Evolutionary conservation across 1,284 basidiomycete species (phyloP).

Genomic region (Cutaneotrichosporon mucoides): DNA sequence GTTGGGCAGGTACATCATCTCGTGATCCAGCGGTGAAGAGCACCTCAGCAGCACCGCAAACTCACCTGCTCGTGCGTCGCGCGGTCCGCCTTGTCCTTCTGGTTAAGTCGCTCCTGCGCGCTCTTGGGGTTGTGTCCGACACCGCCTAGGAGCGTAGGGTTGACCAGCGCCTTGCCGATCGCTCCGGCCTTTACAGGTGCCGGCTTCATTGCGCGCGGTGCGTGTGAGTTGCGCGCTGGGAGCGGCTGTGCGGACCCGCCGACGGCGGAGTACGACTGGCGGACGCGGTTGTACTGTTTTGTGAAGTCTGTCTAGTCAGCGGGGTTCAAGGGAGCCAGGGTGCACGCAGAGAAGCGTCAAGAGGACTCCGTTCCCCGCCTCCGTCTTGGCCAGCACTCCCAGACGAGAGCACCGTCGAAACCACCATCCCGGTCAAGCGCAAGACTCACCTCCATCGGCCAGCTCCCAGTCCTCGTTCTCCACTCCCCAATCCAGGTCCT

Average conservation of each 20-base stretch:
- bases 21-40: no score
- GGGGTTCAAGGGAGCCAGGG: background rate
- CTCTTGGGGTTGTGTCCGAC: slow-evolving; percentile 84
- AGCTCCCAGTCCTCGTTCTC: slow-evolving; percentile 93
- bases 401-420: no score
- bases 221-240: slow-evolving; percentile 36
- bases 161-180: slow-evolving; percentile 66
- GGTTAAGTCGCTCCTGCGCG: slow-evolving; percentile 73
- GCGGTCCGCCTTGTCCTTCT: slow-evolving; percentile 89
- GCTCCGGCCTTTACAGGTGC: slow-evolving; percentile 46
- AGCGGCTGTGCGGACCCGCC: slow-evolving; percentile 22
- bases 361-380: no score
- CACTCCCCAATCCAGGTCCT: slow-evolving; percentile 53
- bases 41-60: no score
- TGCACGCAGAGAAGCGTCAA: no score
- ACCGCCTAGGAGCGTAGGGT: slow-evolving; percentile 55
- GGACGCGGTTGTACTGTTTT: slow-evolving; percentile 89
- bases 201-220: slow-evolving; percentile 47
- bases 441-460: slow-evolving; percentile 58
- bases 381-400: no score
- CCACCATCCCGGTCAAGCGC: no score
- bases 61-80: slow-evolving; percentile 77
- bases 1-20: no score
- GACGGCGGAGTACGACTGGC: slow-evolving; percentile 59
- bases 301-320: slow-evolving; percentile 69